These are phyloP conservation scores for Peronospora belbahrii DNA, from an alignment of 352 stramenopile species.

Conservation along the genomic window DNA sequence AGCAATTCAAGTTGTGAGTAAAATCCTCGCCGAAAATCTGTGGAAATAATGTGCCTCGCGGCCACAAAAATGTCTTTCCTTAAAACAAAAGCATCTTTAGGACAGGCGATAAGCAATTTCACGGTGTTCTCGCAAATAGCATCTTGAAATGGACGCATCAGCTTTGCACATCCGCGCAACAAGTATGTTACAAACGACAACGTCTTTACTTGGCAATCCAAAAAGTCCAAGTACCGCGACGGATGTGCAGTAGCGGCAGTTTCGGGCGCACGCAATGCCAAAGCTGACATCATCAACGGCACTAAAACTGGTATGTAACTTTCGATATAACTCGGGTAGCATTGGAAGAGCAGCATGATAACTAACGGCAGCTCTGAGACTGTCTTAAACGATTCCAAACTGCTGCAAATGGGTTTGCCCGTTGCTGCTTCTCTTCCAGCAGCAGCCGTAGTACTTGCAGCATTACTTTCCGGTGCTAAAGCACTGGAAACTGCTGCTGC, in stretches of 20 bases:
- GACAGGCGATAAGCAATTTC: constrained; percentile 91
- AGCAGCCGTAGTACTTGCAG: constrained; percentile 3
- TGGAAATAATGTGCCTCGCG: constrained; percentile 95
- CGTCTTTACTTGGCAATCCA: constrained; percentile 96
- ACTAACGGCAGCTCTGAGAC: constrained; percentile 96
- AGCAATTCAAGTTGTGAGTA: constrained; percentile 92
- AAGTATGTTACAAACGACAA: constrained; percentile 97
- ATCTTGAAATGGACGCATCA: constrained; percentile 94
- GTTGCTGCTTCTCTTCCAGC: constrained; percentile 4
- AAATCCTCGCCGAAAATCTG: constrained; percentile 95
- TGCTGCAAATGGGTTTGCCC: constrained; percentile 63
- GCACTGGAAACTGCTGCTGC: constrained; percentile 4
- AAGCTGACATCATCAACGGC: constrained; percentile 94
- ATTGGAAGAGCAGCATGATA: constrained; percentile 98
- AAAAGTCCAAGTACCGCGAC: constrained; percentile 82
- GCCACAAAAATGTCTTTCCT: constrained; percentile 95
- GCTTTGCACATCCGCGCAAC: constrained; percentile 84
- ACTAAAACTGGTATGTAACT: constrained; percentile 92
- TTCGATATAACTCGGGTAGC: constrained; percentile 95
- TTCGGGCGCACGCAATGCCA: constrained; percentile 81
- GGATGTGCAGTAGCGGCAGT: constrained; percentile 48
- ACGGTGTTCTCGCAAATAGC: constrained; percentile 91
- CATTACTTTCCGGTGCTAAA: constrained; percentile 7
- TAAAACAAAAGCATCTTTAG: constrained; percentile 90
- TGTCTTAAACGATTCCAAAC: constrained; percentile 91